Base-by-base conservation (phyloP, 352 stramenopile genomes). In the Phytopythium ostracodes region DNA sequence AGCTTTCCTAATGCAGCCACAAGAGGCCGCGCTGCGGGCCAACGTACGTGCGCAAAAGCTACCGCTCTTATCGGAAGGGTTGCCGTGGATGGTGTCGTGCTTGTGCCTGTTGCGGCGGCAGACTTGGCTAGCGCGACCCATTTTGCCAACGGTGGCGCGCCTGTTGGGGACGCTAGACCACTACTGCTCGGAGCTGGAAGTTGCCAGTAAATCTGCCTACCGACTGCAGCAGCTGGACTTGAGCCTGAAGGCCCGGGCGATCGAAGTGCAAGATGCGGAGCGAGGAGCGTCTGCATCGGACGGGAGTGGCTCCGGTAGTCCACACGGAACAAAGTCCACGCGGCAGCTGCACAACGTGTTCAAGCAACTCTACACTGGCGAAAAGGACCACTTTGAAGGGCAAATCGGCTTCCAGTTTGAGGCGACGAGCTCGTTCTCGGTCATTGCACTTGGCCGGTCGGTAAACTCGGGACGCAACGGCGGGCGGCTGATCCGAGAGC, bases 391-490 rank as follows among this genome's bases (percentile, higher is more conserved):
- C 70, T 96, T 96, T 58, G 87, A 96, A 65, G 87, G 87, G 0
- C 87, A 96, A 61, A 96, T 96, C 61, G 87, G 87, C 7, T 96
- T 96, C 52, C 87, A 96, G 56, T 96, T 96, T 67, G 87, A 96
- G 69, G 85, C 87, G 9, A 89, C 72, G 4, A 91, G 85, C 49
- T 88, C 79, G 0, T 96, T 96, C 65, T 75, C 66, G 29, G 84
- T 96, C 52, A 76, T 94, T n/a, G 87, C 85, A 8, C 65, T 96
- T 17, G 87, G 87, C 1, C 78, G 87, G 3, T 93, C 85, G 8
- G 85, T 94, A 42, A 93, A 96, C 59, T 73, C 80, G 7, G 63
- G 52, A 8, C 79, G 81, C 43, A 88, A 94, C 50, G 68, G 67
- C 50, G 87, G 87, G 4, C 64, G 76, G 44, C 58, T 96, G 6